Base-by-base conservation (phyloP, 768 basidiomycete genomes). In the Porpolomopsis calyptriformis region DNA sequence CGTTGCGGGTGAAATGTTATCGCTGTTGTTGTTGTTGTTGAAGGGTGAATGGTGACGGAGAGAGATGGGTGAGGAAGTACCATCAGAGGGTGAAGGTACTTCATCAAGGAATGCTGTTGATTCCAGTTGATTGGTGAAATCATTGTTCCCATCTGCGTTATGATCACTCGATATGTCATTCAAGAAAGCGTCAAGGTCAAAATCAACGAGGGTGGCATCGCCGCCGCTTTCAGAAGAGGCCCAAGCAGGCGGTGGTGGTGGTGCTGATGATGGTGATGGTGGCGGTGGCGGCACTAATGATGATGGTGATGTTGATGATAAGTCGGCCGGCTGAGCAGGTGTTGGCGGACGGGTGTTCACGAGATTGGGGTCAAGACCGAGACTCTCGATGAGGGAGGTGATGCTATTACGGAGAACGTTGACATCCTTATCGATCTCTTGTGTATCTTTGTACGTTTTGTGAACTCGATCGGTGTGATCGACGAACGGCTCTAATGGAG, bases 361-460 rank as follows among this genome's bases (percentile, higher is more conserved):
- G 8, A 64, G 27, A 9, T 40, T 48, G 16, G 79, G 68, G 56
- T 87, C 82, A 40, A 85, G 60, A 5, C 83, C 84, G 38, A 89
- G 71, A 40, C 73, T 73, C 51, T 82, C 71, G 24, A 90, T 83
- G 49, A 92, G 67, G 4, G 75, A 74, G 48, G 85, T 74, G 35
- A 93, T 78, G 49, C 76, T 79, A 10, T 64, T 66, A 50, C 83
- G 77, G 44, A 90, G 62, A 29, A 76, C 74, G 51, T 81, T 78
- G 22, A 91, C 84, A 46, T 86, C 83, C 38, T 73, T 71, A 48
- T 80, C 78, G 37, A 91, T 80, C 50, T 82, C 82, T 22, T 70
- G 58, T 0, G 85, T 68, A 26, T 67, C 71, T 39, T 68, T 73
- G 69, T 84, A 87, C 1, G 72, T 64, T 52, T 72, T 70, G 40